phyloP scores from a whole-genome alignment of 148 eudicot genomes.

The Cornus controversa region DNA sequence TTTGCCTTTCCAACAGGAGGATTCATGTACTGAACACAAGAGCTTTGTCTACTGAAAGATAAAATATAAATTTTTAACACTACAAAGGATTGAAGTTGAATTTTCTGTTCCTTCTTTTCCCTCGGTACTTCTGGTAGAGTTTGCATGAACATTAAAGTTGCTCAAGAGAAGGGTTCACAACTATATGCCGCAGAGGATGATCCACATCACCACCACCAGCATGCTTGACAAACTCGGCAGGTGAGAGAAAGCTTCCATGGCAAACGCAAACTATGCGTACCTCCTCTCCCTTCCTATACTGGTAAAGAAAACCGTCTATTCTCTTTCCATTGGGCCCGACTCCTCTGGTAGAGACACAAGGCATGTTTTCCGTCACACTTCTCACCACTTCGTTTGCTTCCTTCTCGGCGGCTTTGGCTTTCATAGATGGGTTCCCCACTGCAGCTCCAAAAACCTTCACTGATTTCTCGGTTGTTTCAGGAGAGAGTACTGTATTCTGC shows the following conservation, averaged over 20 bases:
- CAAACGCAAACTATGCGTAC: conserved; percentile 63
- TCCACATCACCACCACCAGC: conserved; percentile 62
- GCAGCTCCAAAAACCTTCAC: conserved; percentile 5
- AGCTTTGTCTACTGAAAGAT: neutral
- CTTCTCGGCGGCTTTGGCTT: neutral
- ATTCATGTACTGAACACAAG: too few species aligned
- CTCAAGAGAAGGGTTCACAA: conserved; percentile 43
- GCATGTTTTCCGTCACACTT: conserved; percentile 32
- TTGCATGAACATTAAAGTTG: neutral
- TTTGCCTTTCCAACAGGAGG: neutral
- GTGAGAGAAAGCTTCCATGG: conserved; percentile 60
- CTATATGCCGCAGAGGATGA: conserved; percentile 57
- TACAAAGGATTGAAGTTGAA: too few species aligned
- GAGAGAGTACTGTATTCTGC: conserved; percentile 1
- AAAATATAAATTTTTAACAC: neutral
- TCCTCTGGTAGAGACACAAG: conserved; percentile 42
- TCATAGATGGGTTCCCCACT: conserved; percentile 8
- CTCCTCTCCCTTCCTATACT: conserved; percentile 51
- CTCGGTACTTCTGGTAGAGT: neutral
- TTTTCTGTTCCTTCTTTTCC: too few species aligned
- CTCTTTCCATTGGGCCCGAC: conserved; percentile 44
- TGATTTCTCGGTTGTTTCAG: neutral
- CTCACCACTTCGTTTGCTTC: conserved; percentile 9
- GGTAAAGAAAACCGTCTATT: conserved; percentile 53
- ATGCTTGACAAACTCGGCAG: conserved; percentile 66